Evolutionary conservation across 2,329 filamentous ascomycete species (phyloP).

Genomic region (Claviceps africana): DNA sequence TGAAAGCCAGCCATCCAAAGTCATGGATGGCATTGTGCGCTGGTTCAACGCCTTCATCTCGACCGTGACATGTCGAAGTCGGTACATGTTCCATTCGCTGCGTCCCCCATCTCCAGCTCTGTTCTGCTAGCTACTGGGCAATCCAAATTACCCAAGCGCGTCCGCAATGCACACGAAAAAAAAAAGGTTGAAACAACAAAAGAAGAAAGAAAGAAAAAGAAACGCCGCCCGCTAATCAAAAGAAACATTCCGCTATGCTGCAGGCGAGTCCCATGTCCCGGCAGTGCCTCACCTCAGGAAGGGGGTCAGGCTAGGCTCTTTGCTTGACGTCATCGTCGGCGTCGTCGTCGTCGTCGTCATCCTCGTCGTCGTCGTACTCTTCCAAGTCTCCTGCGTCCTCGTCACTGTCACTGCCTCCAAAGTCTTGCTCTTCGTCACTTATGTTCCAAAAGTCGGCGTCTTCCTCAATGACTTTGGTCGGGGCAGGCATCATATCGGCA

Average conservation of each 20-base stretch:
- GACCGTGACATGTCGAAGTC: neutral
- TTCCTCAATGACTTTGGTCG: conserved; percentile 46
- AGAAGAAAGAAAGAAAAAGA: conserved; percentile 1
- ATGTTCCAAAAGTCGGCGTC: conserved; percentile 77
- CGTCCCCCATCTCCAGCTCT: neutral
- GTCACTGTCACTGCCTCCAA: conserved; percentile 60
- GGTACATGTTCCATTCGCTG: neutral
- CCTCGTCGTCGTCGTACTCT: conserved; percentile 37
- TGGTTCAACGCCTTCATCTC: neutral
- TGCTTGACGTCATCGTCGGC: neutral
- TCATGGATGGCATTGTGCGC: neutral
- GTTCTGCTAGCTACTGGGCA: neutral
- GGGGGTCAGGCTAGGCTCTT: neutral
- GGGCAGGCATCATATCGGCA: conserved; percentile 44
- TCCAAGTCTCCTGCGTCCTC: conserved; percentile 48
- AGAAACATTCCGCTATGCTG: conserved; percentile 4
- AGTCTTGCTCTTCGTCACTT: conserved; percentile 62
- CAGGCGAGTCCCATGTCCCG: neutral
- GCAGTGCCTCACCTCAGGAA: neutral
- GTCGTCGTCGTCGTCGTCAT: conserved; percentile 4
- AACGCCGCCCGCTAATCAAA: conserved; percentile 1
- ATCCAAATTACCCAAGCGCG: neutral
- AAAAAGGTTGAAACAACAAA: too few relatives aligned
- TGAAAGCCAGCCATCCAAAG: neutral
- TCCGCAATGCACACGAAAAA: neutral